Conservation (phyloP, 2,329 filamentous ascomycete genomes). For the Dissoconium aciculare region DNA sequence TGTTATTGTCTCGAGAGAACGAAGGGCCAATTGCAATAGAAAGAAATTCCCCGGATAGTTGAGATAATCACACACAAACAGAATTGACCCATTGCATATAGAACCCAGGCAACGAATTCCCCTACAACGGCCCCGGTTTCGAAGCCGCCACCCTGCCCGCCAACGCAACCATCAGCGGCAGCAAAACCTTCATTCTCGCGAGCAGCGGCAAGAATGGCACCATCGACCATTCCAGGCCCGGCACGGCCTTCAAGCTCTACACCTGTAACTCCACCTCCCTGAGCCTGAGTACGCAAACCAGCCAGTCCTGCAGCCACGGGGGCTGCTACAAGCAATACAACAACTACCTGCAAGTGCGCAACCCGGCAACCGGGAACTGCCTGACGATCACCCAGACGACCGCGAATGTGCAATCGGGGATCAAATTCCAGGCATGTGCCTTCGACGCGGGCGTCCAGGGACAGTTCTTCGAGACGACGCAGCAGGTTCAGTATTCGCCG, state of each 20-base stretch:
- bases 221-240: too few relatives aligned
- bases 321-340: neutral
- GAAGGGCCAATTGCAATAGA: too few relatives aligned
- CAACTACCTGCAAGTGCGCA: neutral
- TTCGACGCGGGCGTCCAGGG: neutral
- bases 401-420: too few relatives aligned
- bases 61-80: too few relatives aligned
- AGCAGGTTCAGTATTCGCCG: neutral
- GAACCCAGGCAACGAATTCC: neutral
- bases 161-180: neutral
- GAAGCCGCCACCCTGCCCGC: neutral
- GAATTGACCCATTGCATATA: neutral
- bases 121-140: neutral
- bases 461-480: slow-evolving; percentile 1
- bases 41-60: too few relatives aligned
- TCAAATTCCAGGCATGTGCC: neutral
- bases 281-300: neutral
- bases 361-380: neutral
- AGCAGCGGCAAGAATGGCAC: too few relatives aligned
- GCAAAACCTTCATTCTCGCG: neutral
- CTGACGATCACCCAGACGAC: neutral
- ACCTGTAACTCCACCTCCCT: neutral
- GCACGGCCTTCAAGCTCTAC: neutral
- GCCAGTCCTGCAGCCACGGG: neutral
- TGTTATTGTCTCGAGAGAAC: too few relatives aligned